These are phyloP conservation scores for Cucumis sativus DNA, from an alignment of 306 rosid genomes.

Conservation along the genomic window DNA sequence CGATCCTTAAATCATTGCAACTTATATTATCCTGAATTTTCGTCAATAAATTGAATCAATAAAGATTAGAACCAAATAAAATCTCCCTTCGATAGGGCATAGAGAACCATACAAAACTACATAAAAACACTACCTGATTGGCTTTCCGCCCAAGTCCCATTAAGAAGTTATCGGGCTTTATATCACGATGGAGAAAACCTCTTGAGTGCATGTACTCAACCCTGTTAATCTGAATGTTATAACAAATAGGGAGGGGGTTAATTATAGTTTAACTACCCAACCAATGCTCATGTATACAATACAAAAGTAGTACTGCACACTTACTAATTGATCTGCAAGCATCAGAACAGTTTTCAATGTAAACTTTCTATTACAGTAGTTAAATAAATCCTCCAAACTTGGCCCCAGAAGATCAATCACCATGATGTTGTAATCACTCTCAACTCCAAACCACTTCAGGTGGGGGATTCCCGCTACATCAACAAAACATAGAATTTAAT, in stretches of 20 bases:
- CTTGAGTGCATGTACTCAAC: constrained; percentile 99
- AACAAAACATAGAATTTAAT: constrained; percentile 20
- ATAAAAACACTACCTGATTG: constrained; percentile 54
- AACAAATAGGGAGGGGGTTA: constrained; percentile 3
- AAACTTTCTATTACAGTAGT: constrained; percentile 87
- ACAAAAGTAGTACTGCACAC: constrained; percentile 16
- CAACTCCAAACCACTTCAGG: constrained; percentile 97
- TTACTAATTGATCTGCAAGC: constrained; percentile 98
- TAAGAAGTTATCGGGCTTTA: constrained; percentile 95
- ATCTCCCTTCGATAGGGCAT: background rate
- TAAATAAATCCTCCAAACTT: constrained; percentile 94
- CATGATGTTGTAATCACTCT: constrained; percentile 93
- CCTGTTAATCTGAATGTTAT: constrained; percentile 70
- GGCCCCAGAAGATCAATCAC: constrained; percentile 99
- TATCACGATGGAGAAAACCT: constrained; percentile 99
- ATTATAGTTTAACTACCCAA: constrained; percentile 6
- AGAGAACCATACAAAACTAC: background rate
- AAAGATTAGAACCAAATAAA: background rate
- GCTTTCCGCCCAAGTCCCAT: constrained; percentile 99
- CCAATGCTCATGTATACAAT: constrained; percentile 2
- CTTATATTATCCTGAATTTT: background rate
- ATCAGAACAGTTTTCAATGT: constrained; percentile 84
- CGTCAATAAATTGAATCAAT: background rate
- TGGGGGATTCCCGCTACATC: constrained; percentile 93
- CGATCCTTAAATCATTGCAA: background rate